Evolutionary conservation across 192 early-diverging fungal species (phyloP).

Genomic region (Coemansia sp.): DNA sequence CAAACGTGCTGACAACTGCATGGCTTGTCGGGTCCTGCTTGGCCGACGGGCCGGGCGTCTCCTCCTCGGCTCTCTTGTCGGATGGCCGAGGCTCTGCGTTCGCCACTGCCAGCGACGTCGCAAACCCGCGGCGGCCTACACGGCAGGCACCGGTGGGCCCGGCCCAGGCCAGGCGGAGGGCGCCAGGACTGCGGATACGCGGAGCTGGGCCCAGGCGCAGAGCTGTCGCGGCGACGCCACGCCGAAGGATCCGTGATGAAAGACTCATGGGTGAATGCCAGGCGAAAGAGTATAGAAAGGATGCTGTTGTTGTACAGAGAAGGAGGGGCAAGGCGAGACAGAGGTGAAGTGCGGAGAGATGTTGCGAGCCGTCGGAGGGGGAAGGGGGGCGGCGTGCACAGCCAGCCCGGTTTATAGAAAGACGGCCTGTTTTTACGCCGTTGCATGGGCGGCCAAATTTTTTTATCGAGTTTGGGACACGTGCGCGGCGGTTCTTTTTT

Average conservation of each 20-base stretch:
- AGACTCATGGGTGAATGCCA: slow-evolving; percentile 20
- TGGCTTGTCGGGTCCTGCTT: slow-evolving; percentile 55
- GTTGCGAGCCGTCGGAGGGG: too few relatives aligned
- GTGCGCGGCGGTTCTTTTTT: too few relatives aligned
- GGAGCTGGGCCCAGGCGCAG: background rate
- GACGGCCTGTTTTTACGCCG: too few relatives aligned
- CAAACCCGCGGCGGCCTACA: background rate
- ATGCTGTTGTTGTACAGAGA: background rate
- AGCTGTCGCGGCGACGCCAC: slow-evolving; percentile 9
- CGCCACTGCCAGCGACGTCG: slow-evolving; percentile 23
- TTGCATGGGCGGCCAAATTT: too few relatives aligned
- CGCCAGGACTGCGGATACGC: too few relatives aligned
- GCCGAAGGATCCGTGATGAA: slow-evolving; percentile 11
- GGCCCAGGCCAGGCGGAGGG: background rate
- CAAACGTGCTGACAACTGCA: slow-evolving; percentile 89
- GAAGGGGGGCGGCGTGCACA: too few relatives aligned
- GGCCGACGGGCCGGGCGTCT: slow-evolving; percentile 12
- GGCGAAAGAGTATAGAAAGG: background rate
- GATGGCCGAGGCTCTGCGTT: slow-evolving; percentile 31
- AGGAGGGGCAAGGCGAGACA: slow-evolving; percentile 6
- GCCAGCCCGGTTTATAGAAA: too few relatives aligned
- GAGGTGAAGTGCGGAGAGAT: too few relatives aligned
- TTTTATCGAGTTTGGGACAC: too few relatives aligned
- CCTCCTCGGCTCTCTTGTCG: slow-evolving; percentile 2
- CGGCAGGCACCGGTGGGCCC: background rate